Conservation (phyloP, 768 basidiomycete genomes). For the Crucibulum laeve region DNA sequence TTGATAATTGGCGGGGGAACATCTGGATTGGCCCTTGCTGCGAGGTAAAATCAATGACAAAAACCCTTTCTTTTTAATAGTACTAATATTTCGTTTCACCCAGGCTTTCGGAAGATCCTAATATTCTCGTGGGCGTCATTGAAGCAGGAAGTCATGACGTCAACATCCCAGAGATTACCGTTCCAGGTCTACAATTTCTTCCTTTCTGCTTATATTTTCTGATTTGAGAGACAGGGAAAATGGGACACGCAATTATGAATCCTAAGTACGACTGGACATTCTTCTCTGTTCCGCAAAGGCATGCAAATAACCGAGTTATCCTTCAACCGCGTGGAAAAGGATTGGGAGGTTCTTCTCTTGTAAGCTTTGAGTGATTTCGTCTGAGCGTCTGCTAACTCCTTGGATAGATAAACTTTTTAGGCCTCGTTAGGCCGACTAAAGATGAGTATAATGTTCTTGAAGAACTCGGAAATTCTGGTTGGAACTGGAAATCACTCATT, state of each 20-base stretch:
- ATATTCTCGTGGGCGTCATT: not conserved
- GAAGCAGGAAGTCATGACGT: not conserved
- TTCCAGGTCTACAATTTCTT: too few relatives aligned
- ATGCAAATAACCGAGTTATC: not conserved
- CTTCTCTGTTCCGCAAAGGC: not conserved
- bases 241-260: not conserved
- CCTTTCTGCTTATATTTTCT: too few relatives aligned
- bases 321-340: slow-evolving; percentile 3
- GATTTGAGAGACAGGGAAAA: not conserved
- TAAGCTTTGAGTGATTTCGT: not conserved
- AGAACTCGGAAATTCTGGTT: slow-evolving; percentile 10
- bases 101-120: not conserved
- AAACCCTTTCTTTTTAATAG: not conserved
- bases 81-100: not conserved
- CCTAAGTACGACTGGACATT: not conserved
- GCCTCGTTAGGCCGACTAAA: slow-evolving; percentile 1
- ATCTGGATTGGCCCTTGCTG: not conserved
- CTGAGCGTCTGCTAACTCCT: not conserved
- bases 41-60: not conserved
- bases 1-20: not conserved
- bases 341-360: slow-evolving; percentile 8
- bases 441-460: slow-evolving; percentile 2
- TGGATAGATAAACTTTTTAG: slow-evolving; percentile 5
- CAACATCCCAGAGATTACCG: not conserved
- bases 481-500: slow-evolving; percentile 12